Conservation (phyloP, 192 early-diverging fungal species). For the Linnemannia schmuckeri region DNA sequence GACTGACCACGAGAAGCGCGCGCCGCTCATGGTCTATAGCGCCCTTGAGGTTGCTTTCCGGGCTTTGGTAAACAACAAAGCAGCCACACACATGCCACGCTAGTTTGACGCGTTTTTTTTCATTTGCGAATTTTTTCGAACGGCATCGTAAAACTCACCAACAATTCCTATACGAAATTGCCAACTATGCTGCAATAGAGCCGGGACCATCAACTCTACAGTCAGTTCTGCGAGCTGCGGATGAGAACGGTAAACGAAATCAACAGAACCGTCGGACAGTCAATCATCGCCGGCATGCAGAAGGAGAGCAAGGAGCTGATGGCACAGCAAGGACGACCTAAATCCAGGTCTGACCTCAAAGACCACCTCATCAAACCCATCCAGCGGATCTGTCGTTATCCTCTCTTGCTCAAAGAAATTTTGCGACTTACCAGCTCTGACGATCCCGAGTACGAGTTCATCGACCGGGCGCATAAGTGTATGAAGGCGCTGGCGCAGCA, state of each 20-base stretch:
- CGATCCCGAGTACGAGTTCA: constrained; percentile 49
- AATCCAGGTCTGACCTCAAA: constrained; percentile 32
- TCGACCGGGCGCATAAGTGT: constrained; percentile 33
- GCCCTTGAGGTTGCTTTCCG: constrained; percentile 19
- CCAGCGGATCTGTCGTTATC: constrained; percentile 94
- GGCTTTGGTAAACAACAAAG: constrained; percentile 3
- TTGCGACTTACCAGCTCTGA: constrained; percentile 62
- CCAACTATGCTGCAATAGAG: not conserved
- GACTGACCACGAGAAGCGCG: constrained; percentile 2
- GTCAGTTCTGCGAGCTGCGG: constrained; percentile 33
- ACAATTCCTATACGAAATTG: not conserved
- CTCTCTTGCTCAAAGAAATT: constrained; percentile 78
- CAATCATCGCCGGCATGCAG: constrained; percentile 9
- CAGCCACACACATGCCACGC: not conserved
- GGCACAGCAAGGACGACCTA: constrained; percentile 24
- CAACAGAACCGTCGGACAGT: constrained; percentile 5
- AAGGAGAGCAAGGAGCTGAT: constrained; percentile 42
- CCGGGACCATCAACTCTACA: constrained; percentile 17
- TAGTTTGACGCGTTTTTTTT: not conserved
- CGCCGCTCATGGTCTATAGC: constrained; percentile 13
- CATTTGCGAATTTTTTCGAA: not conserved
- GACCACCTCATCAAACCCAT: constrained; percentile 77
- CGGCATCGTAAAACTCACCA: not conserved
- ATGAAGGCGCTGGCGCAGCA: constrained; percentile 58
- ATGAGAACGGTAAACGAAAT: constrained; percentile 28